Percentiles rank a stretch among this genome's conserved stretches.
Conservation (phyloP, 2,329 filamentous ascomycete genomes). For the Fusarium nanum region DNA sequence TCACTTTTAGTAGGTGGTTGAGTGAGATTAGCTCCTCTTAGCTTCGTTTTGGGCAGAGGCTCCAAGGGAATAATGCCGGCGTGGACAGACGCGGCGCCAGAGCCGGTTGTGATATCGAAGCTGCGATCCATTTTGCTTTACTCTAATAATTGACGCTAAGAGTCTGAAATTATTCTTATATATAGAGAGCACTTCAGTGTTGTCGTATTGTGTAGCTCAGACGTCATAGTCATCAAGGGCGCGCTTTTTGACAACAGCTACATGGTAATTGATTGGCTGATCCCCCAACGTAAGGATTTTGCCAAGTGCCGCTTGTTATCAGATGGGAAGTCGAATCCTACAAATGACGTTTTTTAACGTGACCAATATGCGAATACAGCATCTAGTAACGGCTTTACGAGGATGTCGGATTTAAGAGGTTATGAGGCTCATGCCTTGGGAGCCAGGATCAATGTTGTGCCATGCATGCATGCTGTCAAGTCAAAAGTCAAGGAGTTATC, state of each 20-base stretch:
- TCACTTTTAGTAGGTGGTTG: neutral
- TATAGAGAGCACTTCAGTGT: neutral
- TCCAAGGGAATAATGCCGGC: constrained; percentile 13
- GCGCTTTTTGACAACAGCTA: neutral
- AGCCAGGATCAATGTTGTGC: fast-evolving
- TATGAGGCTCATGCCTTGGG: neutral
- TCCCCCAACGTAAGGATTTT: neutral
- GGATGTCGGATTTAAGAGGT: fast-evolving
- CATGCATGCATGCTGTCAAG: fast-evolving
- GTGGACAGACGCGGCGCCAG: neutral
- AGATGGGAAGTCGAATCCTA: neutral
- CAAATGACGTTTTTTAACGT: neutral
- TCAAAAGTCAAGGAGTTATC: neutral
- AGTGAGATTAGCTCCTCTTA: neutral
- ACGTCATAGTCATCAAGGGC: neutral
- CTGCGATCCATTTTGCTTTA: neutral
- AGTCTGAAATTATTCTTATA: fast-evolving
- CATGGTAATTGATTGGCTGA: neutral
- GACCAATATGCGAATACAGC: neutral
- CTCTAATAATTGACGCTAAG: fast-evolving
- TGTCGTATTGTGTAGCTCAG: neutral
- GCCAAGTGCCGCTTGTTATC: neutral
- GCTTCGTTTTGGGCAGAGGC: neutral
- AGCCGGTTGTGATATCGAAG: neutral
- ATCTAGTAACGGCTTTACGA: fast-evolving